Base-by-base conservation (phyloP, 345 rosid species). In the Excoecaria agallocha region DNA sequence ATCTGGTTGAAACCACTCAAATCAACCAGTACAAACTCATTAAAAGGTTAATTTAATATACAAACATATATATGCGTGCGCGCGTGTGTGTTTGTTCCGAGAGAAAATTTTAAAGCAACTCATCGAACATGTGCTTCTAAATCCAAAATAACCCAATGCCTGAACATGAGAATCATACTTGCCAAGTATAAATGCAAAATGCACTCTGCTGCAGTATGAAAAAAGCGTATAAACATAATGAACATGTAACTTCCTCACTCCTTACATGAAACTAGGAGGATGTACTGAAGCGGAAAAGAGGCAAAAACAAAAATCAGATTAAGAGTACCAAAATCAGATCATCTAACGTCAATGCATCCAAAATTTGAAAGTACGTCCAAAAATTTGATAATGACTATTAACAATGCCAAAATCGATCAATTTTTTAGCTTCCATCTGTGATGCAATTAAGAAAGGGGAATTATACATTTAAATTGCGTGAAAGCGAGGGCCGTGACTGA, bases 21-120 rank as follows among this genome's bases (percentile, higher is more conserved):
- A 63, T 25, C 68, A 61, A 19, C 51, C 57, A 48, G 48, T n/a
- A 15, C 37, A 51, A 73, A 61, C 69, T 63, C 37, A 50, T 50
- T 7, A 13, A 64, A 41, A 3, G 5, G 3, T 41, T 8, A 43
- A 64, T 25, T 48, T 30, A 30, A 30, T 30, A 30, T 30, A 30
- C 30, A 30, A 30, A 30, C 30, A 30, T 30, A 30, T 30, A 30
- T 30, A 30, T 30, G 30, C 30, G 30, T 30, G n/a, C n/a, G n/a
- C n/a, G n/a, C n/a, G 30, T 30, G 24, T 6, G 39, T 19, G 9
- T 38, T 12, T 16, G 5, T 3, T 15, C 65, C 17, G 30, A 35
- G 20, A 57, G 11, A 57, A 57, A n/a, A n/a, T n/a, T n/a, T n/a
- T n/a, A n/a, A n/a, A n/a, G n/a, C n/a, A n/a, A n/a, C n/a, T n/a